Evolutionary conservation across 129 eudicot genomes (phyloP).

Genomic region (Centaurea solstitialis): DNA sequence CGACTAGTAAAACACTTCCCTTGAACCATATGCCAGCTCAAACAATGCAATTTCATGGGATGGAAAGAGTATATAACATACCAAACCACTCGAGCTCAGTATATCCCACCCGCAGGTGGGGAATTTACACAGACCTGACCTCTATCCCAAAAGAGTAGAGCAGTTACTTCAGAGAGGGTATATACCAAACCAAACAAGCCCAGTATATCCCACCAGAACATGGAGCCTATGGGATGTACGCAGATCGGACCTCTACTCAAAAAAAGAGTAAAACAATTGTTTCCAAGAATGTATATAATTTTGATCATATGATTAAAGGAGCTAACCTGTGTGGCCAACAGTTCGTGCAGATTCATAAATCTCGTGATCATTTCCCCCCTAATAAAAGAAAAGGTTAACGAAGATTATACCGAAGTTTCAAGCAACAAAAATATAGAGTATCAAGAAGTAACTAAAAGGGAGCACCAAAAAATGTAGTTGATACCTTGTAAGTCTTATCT

Average conservation of each 20-base stretch:
- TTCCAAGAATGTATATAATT: not conserved
- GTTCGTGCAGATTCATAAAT: slow-evolving; percentile 83
- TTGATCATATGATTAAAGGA: not conserved
- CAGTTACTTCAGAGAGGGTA: not conserved
- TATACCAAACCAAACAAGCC: not conserved
- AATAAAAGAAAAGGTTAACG: slow-evolving; percentile 29
- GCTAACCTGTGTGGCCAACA: slow-evolving; percentile 90
- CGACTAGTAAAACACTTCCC: slow-evolving; percentile 7
- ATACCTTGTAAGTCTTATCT: slow-evolving; percentile 93
- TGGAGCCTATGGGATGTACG: not conserved
- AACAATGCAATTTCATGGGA: not conserved
- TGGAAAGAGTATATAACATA: not conserved
- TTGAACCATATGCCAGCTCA: not conserved
- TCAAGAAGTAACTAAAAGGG: not conserved
- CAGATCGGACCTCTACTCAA: not conserved
- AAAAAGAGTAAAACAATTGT: not conserved
- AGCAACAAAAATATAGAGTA: not conserved
- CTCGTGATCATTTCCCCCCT: slow-evolving; percentile 98
- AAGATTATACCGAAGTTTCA: not conserved
- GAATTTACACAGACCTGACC: not conserved
- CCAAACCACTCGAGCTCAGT: not conserved
- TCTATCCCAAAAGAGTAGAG: not conserved
- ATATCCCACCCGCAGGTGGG: not conserved
- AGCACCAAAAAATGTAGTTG: not conserved
- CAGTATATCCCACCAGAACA: not conserved